A percentile compares a stretch with the other conserved stretches of the same genome.
phyloP scores from a whole-genome alignment of 345 rosid genomes.

The Alliaria petiolata region DNA sequence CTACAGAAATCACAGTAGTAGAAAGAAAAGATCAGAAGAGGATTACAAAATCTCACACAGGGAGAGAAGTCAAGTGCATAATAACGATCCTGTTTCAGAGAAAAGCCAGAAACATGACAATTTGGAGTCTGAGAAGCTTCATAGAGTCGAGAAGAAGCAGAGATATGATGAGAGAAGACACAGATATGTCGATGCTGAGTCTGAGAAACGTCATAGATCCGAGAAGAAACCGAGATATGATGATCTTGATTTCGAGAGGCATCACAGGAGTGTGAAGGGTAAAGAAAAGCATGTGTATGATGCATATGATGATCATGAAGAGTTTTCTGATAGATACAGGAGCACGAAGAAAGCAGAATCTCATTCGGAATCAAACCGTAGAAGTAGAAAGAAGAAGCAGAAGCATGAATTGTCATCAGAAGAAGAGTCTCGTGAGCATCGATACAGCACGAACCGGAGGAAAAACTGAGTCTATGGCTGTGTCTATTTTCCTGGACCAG shows the following conservation, averaged over 20 bases:
- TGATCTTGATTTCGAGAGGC: slow-evolving; percentile 33
- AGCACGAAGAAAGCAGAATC: slow-evolving; percentile 13
- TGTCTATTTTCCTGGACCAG: neutral
- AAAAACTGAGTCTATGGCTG: slow-evolving; percentile 20
- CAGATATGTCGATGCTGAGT: slow-evolving; percentile 2
- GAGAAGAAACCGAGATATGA: slow-evolving; percentile 29
- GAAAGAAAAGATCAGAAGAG: slow-evolving; percentile 28
- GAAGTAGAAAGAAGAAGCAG: slow-evolving; percentile 17
- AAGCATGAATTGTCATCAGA: slow-evolving; percentile 10
- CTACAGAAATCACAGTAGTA: slow-evolving; percentile 30
- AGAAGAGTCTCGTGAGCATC: slow-evolving; percentile 7
- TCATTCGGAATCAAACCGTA: slow-evolving; percentile 1
- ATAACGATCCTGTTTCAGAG: neutral
- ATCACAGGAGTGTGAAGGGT: slow-evolving; percentile 26
- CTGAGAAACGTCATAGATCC: slow-evolving; percentile 13
- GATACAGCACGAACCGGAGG: slow-evolving; percentile 16
- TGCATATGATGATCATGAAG: slow-evolving; percentile 19
- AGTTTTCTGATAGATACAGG: slow-evolving; percentile 28
- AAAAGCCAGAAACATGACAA: neutral
- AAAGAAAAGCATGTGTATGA: slow-evolving; percentile 13
- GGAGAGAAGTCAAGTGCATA: slow-evolving; percentile 16
- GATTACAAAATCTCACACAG: slow-evolving; percentile 24
- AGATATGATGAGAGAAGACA: slow-evolving; percentile 17
- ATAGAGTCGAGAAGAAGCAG: slow-evolving; percentile 7
- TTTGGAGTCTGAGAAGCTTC: slow-evolving; percentile 7